Percentiles rank a stretch among this genome's conserved stretches.
These are phyloP conservation scores for Corynascus novoguineensis DNA, from an alignment of 495 filamentous ascomycete species.

Conservation along the genomic window DNA sequence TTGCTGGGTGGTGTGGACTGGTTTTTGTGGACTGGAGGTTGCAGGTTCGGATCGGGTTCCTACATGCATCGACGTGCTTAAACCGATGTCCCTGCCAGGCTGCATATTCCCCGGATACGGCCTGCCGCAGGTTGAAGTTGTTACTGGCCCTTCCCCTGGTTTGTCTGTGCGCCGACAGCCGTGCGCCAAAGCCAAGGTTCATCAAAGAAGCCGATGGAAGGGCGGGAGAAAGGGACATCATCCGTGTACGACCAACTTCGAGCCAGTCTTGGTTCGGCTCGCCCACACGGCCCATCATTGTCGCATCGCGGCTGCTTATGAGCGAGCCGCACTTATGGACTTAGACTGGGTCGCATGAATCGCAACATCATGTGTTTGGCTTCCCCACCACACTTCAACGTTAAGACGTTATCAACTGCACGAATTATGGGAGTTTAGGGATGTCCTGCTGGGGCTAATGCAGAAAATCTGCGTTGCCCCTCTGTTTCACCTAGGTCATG, in stretches of 20 bases:
- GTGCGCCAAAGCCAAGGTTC: conserved; percentile 11
- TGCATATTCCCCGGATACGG: conserved; percentile 17
- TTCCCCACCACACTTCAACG: conserved; percentile 2
- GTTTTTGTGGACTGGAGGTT: background rate
- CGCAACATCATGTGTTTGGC: conserved; percentile 27
- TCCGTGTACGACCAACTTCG: conserved; percentile 19
- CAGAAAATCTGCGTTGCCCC: background rate
- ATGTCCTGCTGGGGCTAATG: background rate
- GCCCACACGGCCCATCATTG: conserved; percentile 6
- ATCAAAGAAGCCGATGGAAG: conserved; percentile 14
- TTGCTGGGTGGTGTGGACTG: background rate
- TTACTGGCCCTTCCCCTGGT: background rate
- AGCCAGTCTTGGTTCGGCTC: conserved; percentile 23
- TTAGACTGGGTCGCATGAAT: conserved; percentile 26
- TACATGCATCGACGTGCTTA: conserved; percentile 16
- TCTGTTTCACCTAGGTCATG: background rate
- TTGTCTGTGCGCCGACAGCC: conserved; percentile 13
- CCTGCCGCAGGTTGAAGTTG: conserved; percentile 10
- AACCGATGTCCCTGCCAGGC: conserved; percentile 10
- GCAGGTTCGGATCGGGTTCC: conserved; percentile 5
- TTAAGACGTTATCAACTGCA: background rate
- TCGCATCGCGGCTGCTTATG: conserved; percentile 9
- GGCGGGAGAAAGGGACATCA: conserved; percentile 16
- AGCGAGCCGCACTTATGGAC: conserved; percentile 14
- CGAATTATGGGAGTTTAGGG: background rate